phyloP scores from a whole-genome alignment of 78 protist species.

The Dictyostelium brefeldianum region DNA sequence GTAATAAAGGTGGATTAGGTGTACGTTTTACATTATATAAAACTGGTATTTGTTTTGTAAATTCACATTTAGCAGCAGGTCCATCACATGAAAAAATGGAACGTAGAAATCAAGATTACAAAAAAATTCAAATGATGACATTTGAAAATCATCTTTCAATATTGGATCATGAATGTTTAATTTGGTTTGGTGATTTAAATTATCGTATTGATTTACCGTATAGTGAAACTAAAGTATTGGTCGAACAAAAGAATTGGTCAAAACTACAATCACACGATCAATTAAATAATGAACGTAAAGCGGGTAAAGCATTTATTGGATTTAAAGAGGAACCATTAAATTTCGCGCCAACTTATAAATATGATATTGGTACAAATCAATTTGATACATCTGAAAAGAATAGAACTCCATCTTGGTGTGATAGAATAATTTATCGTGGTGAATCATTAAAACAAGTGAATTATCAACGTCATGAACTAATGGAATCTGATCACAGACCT shows the following conservation, averaged over 20 bases:
- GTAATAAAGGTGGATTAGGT: conserved; percentile 72
- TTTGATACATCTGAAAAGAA: conserved; percentile 90
- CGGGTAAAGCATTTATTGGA: conserved; percentile 72
- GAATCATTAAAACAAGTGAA: conserved; percentile 42
- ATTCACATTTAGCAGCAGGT: conserved; percentile 73
- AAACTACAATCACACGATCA: conserved; percentile 35
- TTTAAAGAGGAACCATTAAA: conserved; percentile 86
- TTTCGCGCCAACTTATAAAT: conserved; percentile 96
- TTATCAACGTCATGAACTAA: conserved; percentile 53
- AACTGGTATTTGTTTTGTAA: conserved; percentile 73
- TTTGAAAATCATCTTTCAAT: conserved; percentile 49
- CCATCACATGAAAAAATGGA: conserved; percentile 74
- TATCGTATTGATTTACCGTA: conserved; percentile 64
- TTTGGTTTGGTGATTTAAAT: conserved; percentile 78
- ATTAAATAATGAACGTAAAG: conserved; percentile 26
- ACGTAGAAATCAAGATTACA: conserved; percentile 54
- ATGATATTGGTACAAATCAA: conserved; percentile 85
- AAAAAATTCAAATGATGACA: conserved; percentile 70
- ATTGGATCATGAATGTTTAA: conserved; percentile 59
- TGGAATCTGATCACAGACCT: conserved; percentile 70
- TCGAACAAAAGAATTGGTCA: conserved; percentile 28
- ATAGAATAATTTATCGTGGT: conserved; percentile 77
- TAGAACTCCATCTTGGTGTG: conserved; percentile 92
- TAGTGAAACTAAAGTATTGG: conserved; percentile 10
- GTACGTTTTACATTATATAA: conserved; percentile 54